phyloP scores from a whole-genome alignment of 345 rosid genomes.

The Citrus sinensis region DNA sequence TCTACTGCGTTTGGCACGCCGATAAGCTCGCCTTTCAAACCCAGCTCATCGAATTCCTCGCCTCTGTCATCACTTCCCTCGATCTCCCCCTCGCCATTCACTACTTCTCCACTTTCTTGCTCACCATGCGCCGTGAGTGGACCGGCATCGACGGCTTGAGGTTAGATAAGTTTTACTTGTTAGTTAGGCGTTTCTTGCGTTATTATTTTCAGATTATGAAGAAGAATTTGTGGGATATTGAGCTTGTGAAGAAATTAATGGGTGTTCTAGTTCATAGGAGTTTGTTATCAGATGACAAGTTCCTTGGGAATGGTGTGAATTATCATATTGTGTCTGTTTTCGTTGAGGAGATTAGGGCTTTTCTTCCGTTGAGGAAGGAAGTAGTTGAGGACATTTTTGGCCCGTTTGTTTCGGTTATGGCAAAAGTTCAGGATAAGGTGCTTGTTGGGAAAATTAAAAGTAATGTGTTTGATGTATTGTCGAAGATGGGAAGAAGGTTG shows the following conservation, averaged over 20 bases:
- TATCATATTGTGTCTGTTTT: conserved; percentile 76
- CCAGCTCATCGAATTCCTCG: conserved; percentile 59
- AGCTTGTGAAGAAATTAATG: conserved; percentile 41
- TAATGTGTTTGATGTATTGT: conserved; percentile 60
- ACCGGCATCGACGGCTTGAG: conserved; percentile 74
- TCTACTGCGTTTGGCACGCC: conserved; percentile 97
- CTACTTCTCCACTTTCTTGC: conserved; percentile 68
- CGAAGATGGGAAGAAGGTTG: conserved; percentile 51
- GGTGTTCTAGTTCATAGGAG: conserved; percentile 44
- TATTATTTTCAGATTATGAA: conserved; percentile 43
- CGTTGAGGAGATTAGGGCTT: conserved; percentile 65
- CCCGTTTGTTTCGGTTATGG: conserved; percentile 52
- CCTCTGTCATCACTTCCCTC: conserved; percentile 50
- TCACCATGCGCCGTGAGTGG: conserved; percentile 98
- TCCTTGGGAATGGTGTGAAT: conserved; percentile 72
- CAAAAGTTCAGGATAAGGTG: conserved; percentile 57
- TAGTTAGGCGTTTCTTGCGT: conserved; percentile 72
- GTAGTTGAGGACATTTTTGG: conserved; percentile 45
- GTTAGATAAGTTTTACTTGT: conserved; percentile 82
- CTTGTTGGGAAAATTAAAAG: conserved; percentile 69
- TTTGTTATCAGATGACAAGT: conserved; percentile 50
- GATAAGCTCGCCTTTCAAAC: conserved; percentile 72
- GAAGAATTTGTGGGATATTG: conserved; percentile 62
- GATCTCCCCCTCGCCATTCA: conserved; percentile 45
- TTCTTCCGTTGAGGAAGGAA: conserved; percentile 56